These are phyloP conservation scores for Fraxinus excelsior DNA, from an alignment of 257 asterid genomes.

Conservation along the genomic window DNA sequence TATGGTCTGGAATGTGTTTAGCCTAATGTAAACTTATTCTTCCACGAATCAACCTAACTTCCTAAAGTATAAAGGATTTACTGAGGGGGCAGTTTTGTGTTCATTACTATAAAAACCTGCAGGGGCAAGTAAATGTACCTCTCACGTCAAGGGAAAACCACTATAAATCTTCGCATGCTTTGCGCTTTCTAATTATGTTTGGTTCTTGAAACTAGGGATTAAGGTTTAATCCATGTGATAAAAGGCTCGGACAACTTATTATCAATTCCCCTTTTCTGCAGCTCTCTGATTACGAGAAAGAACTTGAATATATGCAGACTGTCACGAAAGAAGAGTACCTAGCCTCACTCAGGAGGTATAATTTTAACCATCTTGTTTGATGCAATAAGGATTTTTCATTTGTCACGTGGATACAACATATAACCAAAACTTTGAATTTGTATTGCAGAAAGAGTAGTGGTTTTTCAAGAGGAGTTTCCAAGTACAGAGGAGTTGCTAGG, in stretches of 20 bases:
- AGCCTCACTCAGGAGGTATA: conserved; percentile 51
- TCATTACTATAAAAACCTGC: too few relatives aligned
- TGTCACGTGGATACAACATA: not conserved
- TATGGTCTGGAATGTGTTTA: too few relatives aligned
- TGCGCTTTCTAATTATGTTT: too few relatives aligned
- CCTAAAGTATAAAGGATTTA: too few relatives aligned
- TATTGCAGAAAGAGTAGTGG: conserved; percentile 53
- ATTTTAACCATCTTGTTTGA: not conserved
- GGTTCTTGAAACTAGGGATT: too few relatives aligned
- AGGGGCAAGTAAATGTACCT: not conserved
- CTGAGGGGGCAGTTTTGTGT: not conserved
- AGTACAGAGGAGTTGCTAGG: conserved; percentile 49
- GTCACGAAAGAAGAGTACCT: conserved; percentile 59
- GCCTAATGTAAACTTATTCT: not conserved
- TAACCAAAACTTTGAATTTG: not conserved
- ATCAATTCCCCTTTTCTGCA: conserved; percentile 24
- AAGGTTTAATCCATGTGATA: too few relatives aligned
- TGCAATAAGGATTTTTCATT: not conserved
- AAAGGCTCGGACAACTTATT: not conserved
- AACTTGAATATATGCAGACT: conserved; percentile 48
- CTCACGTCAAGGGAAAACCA: too few relatives aligned
- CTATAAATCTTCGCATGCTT: too few relatives aligned
- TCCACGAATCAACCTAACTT: too few relatives aligned
- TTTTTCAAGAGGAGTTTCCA: conserved; percentile 49
- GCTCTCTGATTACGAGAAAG: conserved; percentile 41